Evolutionary conservation across 495 filamentous ascomycete genomes (phyloP), one percentile per base, ranked within the genome.

Genomic region (Daldinia vernicosa): DNA sequence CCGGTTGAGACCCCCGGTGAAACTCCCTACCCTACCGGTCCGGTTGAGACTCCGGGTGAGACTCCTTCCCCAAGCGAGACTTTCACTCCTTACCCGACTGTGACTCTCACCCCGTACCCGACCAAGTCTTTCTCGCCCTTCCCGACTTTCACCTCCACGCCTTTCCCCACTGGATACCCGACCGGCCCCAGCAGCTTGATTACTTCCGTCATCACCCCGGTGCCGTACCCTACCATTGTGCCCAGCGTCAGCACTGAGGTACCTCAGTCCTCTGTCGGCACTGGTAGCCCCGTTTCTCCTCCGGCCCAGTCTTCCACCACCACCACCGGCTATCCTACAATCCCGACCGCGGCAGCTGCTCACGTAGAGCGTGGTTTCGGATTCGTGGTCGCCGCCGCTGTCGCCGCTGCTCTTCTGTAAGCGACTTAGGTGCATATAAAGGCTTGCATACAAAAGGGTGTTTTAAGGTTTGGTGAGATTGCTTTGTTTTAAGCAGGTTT

Each of bases 261-360:
- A 6, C 53, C 56, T 12, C 19, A 27, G 22, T 55, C 54, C 17
- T 28, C 70, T 6, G 60, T 9, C 35, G 56, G 64, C 33, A 68
- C 66, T 40, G 63, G 24, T 47, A 28, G 39, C 11, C 32, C 66
- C 14, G 53, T 60, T 2, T 61, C 55, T 14, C 26, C 67, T 53
- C 39, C 64, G 22, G 11, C 47, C 30, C n/a, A 26, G 15, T 43
- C 47, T 30, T 35, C 71, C 1, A 35, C 62, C 32, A 33, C 62
- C 32, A 33, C 32, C 30, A 53, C 37, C 27, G 52, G 60, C 32
- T 64, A 64, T 51, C 45, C 56, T 2, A 63, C 63, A 55, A 45
- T 71, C 47, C 56, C 62, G 0, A 75, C 72, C 19, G 72, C 72
- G 0, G 72, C 68, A 4, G 72, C 72, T 1, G 72, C 68, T 4